phyloP scores from a whole-genome alignment of 768 basidiomycete species.

The Kwoniella mangroviensis region DNA sequence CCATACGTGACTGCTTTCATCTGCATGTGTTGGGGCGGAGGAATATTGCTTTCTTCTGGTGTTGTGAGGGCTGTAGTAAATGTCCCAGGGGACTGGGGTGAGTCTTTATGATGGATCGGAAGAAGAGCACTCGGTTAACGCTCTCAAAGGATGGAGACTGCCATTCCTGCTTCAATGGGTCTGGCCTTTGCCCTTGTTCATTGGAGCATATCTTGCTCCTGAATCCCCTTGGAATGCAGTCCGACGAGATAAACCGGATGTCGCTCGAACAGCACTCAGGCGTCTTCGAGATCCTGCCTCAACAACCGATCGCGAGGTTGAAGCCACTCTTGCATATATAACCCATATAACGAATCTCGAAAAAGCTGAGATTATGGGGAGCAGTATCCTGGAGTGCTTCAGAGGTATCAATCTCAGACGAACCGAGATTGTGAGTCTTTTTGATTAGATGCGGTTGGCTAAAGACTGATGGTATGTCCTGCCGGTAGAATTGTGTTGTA shows the following conservation, averaged over 20 bases:
- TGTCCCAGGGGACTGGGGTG: conserved; percentile 35
- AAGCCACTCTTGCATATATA: conserved; percentile 43
- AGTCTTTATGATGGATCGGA: conserved; percentile 2
- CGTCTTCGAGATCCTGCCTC: conserved; percentile 24
- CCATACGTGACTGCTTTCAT: conserved; percentile 45
- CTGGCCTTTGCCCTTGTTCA: conserved; percentile 45
- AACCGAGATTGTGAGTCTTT: conserved; percentile 46
- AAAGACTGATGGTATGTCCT: not conserved
- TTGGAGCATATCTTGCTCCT: conserved; percentile 42
- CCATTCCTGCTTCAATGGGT: conserved; percentile 45
- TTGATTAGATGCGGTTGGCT: not conserved
- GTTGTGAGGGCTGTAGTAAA: conserved; percentile 32
- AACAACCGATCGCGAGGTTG: conserved; percentile 47
- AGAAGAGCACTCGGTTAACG: not conserved
- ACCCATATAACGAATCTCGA: conserved; percentile 43
- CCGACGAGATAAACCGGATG: conserved; percentile 38
- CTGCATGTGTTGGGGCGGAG: conserved; percentile 49
- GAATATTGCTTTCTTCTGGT: conserved; percentile 41
- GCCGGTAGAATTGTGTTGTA: conserved; percentile 26
- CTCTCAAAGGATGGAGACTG: conserved; percentile 27
- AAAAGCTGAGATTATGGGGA: conserved; percentile 30
- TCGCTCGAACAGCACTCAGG: conserved; percentile 32
- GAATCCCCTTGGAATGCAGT: conserved; percentile 51
- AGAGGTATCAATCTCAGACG: conserved; percentile 45
- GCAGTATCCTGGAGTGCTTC: conserved; percentile 47